Conservation (phyloP, 306 rosid species). For the Dryas octopetala region DNA sequence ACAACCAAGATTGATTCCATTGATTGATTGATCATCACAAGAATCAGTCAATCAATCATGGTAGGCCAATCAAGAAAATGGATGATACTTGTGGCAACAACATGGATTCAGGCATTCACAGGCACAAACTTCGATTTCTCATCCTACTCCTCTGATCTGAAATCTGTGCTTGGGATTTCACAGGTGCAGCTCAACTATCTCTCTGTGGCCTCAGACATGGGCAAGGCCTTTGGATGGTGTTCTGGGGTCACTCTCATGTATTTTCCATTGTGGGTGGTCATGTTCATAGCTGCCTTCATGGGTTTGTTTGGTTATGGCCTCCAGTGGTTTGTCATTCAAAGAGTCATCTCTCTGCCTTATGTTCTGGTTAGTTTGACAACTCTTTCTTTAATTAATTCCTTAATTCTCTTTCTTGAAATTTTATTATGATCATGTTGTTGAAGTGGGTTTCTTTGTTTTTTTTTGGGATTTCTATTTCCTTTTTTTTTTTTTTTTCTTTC, state of each 20-base stretch:
- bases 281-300: conserved; percentile 47
- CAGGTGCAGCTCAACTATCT: conserved; percentile 69
- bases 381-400: background rate
- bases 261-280: conserved; percentile 56
- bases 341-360: conserved; percentile 54
- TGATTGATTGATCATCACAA: background rate
- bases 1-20: background rate
- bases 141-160: conserved; percentile 58
- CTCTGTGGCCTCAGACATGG: conserved; percentile 73
- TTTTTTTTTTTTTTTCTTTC: background rate
- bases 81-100: conserved; percentile 49
- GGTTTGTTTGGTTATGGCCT: conserved; percentile 63
- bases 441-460: background rate
- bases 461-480: no score
- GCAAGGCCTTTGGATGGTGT: conserved; percentile 72
- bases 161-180: conserved; percentile 54
- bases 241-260: conserved; percentile 53
- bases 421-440: background rate
- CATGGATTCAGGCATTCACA: conserved; percentile 71
- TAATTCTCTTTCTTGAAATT: background rate
- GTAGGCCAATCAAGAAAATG: conserved; percentile 51
- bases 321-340: conserved; percentile 61
- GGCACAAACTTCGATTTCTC: conserved; percentile 83
- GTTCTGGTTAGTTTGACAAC: conserved; percentile 36
- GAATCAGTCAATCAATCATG: conserved; percentile 5